These are phyloP conservation scores for Amanita fuliginea DNA, from an alignment of 768 basidiomycete genomes.

Conservation along the genomic window DNA sequence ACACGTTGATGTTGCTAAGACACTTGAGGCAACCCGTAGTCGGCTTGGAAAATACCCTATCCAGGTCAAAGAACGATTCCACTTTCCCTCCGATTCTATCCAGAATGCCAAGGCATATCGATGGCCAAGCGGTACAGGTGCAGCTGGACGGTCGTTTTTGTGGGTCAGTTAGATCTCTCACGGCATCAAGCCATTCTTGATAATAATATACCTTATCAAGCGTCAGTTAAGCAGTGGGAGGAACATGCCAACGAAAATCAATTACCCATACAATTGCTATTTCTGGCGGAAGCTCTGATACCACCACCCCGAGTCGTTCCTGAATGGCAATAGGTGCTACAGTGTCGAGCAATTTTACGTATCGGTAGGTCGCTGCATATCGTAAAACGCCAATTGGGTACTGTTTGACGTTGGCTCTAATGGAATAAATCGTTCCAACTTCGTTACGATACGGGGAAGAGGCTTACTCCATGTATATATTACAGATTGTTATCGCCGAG, in stretches of 20 bases:
- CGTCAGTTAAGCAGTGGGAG: background rate
- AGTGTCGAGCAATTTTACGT: background rate
- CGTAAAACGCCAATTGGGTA: conserved; percentile 4
- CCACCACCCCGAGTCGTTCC: background rate
- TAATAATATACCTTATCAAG: background rate
- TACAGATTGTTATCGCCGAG: conserved; percentile 3
- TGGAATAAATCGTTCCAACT: background rate
- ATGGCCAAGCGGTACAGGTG: background rate
- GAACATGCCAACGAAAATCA: background rate
- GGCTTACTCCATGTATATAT: conserved; percentile 3
- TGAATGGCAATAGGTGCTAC: background rate
- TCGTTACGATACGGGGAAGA: background rate
- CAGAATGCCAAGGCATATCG: background rate
- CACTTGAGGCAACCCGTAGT: too few species aligned
- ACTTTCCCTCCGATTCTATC: background rate
- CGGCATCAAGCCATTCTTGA: background rate
- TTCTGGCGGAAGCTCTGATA: background rate
- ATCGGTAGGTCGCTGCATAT: conserved; percentile 2
- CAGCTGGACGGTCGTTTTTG: background rate
- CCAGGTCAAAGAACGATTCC: background rate
- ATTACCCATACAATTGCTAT: background rate
- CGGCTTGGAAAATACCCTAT: too few species aligned
- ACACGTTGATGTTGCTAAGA: too few species aligned
- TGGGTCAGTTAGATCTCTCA: background rate
- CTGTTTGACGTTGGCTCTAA: background rate